phyloP scores from a whole-genome alignment of 495 filamentous ascomycete species.

The Penicillium longicatenatum region DNA sequence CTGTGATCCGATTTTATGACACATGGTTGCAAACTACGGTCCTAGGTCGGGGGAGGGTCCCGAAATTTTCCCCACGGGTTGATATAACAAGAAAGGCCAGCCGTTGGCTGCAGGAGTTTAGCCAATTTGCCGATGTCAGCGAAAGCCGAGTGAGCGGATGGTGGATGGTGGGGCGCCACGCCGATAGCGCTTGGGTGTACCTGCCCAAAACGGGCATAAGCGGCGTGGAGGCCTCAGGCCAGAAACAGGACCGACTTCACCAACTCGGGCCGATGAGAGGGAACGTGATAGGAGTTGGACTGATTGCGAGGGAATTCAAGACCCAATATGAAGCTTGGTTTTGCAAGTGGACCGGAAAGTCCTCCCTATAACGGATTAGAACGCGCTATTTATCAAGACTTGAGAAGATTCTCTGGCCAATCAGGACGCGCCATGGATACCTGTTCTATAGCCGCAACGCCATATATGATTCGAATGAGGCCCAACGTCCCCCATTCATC shows the following conservation, averaged over 20 bases:
- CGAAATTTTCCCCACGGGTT: background rate
- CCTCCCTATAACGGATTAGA: constrained; percentile 24
- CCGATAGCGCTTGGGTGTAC: constrained; percentile 25
- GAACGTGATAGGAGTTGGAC: background rate
- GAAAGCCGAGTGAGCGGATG: constrained; percentile 1
- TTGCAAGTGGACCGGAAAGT: constrained; percentile 14
- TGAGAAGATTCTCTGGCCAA: constrained; percentile 33
- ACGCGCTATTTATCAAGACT: constrained; percentile 21
- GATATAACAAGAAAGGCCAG: background rate
- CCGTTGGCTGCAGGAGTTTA: constrained; percentile 1
- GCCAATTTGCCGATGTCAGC: constrained; percentile 6
- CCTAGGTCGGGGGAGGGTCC: background rate
- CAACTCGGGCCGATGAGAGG: constrained; percentile 8
- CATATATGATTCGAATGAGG: constrained; percentile 15
- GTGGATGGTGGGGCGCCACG: constrained; percentile 3
- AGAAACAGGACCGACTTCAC: background rate
- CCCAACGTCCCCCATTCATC: constrained; percentile 1
- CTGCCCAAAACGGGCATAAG: constrained; percentile 20
- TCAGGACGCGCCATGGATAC: constrained; percentile 12
- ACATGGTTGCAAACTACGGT: constrained; percentile 1
- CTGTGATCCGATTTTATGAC: constrained; percentile 12
- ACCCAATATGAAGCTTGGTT: constrained; percentile 9
- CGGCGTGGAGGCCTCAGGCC: background rate
- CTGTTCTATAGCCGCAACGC: constrained; percentile 10
- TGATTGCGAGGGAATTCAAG: constrained; percentile 24